Evolutionary conservation across 129 eudicot genomes (phyloP), one percentile per base, ranked within the genome.

Genomic region (Logfia minima): DNA sequence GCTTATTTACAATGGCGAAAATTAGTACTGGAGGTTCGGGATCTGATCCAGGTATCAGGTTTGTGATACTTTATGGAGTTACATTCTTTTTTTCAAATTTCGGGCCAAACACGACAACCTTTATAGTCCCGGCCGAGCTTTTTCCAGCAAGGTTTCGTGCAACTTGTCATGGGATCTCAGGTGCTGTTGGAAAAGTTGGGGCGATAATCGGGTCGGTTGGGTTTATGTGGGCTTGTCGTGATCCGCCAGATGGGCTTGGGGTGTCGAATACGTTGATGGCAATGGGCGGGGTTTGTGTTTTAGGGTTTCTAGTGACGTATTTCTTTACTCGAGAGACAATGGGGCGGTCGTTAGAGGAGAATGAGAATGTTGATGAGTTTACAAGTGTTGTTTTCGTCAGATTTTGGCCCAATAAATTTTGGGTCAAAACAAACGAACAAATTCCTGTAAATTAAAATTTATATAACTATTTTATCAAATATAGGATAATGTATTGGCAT

Each of bases 91-190:
- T 88, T 74, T 83, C 90, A 3, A 88, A 88, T 61, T 88, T 88
- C 5, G 90, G 92, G 31, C 92, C 88, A 13, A 88, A 88, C 24
- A 86, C 92, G 18, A 88, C 88, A 24, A 88, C 92, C 3, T 88
- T 88, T 64, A 84, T 88, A 68, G 90, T 88, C 21, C 90, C 90
- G 0, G 92, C 92, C 0, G 92, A 88, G 83, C 90, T 88, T 8
- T 88, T 88, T 31, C 92, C 90, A 4, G 90, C 90, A 2, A 82
- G 92, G 53, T 86, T 88, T 73, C 81, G 92, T 11, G 82, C 92
- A 2, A 86, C 92, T 0, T 88, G 90, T 68, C 90, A 88, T 73
- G 92, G 92, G 43, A 86, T 88, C 28, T 81, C 90, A 0, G 90
- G 86, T 19, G 90, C 90, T 7, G 63, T 64, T 13, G 92, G 92